Evolutionary conservation across 345 rosid species (phyloP), one percentile per base, ranked within the genome.

Genomic region (Boechera retrofracta): DNA sequence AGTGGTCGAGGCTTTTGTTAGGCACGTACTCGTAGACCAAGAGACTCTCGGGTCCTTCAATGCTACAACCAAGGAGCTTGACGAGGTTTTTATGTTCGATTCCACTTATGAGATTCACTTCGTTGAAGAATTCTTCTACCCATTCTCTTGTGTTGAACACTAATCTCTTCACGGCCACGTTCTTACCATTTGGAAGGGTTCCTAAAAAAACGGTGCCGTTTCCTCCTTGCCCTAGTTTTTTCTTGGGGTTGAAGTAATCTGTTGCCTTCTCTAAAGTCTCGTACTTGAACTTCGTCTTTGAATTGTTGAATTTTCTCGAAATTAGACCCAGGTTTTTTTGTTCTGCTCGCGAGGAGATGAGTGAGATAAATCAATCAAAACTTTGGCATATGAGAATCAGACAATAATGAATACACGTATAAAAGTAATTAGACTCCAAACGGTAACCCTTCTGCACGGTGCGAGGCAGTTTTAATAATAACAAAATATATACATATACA

Each of bases 11-110:
- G 82, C 91, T 84, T 58, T 59, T 82, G 75, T 84, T 89, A 38
- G 88, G 74, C 5, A 89, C 81, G 45, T 66, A 89, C 71, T 87
- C 91, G 56, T 79, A 86, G 48, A 86, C 88, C 67, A 87, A 85
- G 68, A 86, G 80, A 72, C 88, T 79, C 53, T 85, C 88, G 0
- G 54, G 58, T 33, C 74, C 79, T 51, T 85, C 85, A 84, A 89
- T 84, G 64, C 91, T 87, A 76, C 89, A 83, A 33, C 91, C 89
- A 4, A 89, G 85, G 11, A 86, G 85, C 12, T 77, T 85, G 53
- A 85, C 87, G 68, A 89, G 74, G 71, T 85, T 87, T 77, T 80
- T 87, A 63, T 89, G 93, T 16, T 87, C 80, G 7, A 83, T 85
- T 71, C 77, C 82, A 48, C 84, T 76, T 6, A 87, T 83, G 4